A percentile compares a stretch with the other conserved stretches of the same genome.
Conservation (phyloP, 345 rosid species). For the Acer campestre region DNA sequence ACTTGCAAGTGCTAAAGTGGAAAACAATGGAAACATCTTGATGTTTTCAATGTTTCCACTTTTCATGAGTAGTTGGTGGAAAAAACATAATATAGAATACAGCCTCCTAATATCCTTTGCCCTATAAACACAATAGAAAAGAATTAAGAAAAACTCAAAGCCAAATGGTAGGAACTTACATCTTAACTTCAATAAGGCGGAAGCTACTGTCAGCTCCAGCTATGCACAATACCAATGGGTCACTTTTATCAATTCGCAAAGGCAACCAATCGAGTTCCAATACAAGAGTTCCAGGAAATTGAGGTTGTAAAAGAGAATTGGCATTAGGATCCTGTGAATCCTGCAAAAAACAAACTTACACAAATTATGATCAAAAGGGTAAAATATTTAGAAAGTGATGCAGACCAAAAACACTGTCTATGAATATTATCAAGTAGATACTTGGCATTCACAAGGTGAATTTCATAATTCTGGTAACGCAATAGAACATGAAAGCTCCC, state of each 20-base stretch:
- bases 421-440: neutral
- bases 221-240: conserved; percentile 84
- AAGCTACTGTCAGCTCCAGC: conserved; percentile 99
- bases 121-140: conserved; percentile 1
- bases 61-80: no score
- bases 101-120: neutral
- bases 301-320: conserved; percentile 94
- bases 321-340: conserved; percentile 94
- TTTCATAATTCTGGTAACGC: neutral
- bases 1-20: no score
- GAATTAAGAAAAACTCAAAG: conserved; percentile 9
- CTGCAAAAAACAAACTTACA: conserved; percentile 44
- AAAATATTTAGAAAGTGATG: neutral
- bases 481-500: neutral
- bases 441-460: conserved; percentile 6
- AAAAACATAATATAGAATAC: no score
- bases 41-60: no score
- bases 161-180: conserved; percentile 49
- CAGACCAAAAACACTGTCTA: neutral
- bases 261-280: conserved; percentile 98
- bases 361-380: conserved; percentile 14
- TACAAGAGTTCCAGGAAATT: conserved; percentile 94
- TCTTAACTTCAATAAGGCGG: conserved; percentile 80
- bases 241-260: conserved; percentile 69
- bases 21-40: no score